Percentiles rank a stretch among this genome's conserved stretches.
These are phyloP conservation scores for Zoysia japonica DNA, from an alignment of 176 grass and related monocot genomes.

Conservation along the genomic window DNA sequence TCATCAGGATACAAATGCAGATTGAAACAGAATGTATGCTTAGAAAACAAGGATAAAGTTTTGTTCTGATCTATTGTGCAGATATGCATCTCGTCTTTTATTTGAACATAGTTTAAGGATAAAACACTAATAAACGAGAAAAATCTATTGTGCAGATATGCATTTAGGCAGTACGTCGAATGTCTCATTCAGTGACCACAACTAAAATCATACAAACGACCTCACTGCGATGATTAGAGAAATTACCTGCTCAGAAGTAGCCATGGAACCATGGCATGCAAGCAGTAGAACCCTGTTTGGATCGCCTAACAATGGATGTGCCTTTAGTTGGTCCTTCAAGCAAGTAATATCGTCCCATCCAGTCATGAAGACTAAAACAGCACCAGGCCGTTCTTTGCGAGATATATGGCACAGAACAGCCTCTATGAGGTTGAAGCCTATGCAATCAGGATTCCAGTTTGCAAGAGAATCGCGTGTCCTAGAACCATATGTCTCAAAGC, in stretches of 20 bases:
- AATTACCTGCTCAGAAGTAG: constrained; percentile 93
- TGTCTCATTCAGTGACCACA: background rate
- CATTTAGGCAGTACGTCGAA: constrained; percentile 14
- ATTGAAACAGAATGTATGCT: constrained; percentile 27
- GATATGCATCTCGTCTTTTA: too few species aligned
- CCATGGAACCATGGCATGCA: constrained; percentile 96
- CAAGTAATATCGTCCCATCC: constrained; percentile 98
- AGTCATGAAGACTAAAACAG: constrained; percentile 96
- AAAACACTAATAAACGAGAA: constrained; percentile 11
- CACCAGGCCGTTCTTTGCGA: constrained; percentile 86
- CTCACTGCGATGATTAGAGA: constrained; percentile 11
- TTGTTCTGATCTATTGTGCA: too few species aligned
- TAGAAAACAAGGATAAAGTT: background rate
- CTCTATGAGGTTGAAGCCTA: constrained; percentile 96
- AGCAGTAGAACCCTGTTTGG: constrained; percentile 89
- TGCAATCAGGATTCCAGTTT: constrained; percentile 95
- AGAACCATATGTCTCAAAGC: constrained; percentile 73
- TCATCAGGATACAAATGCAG: constrained; percentile 18
- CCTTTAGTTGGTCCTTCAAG: constrained; percentile 91
- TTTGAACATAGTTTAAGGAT: background rate
- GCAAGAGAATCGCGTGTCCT: constrained; percentile 83
- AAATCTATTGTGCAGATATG: constrained; percentile 2
- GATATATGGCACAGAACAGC: constrained; percentile 94
- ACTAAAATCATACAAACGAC: constrained; percentile 5
- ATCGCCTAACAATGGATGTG: constrained; percentile 86